phyloP scores from a whole-genome alignment of 2,329 filamentous ascomycete species.

The Drechslerella coelobrocha region DNA sequence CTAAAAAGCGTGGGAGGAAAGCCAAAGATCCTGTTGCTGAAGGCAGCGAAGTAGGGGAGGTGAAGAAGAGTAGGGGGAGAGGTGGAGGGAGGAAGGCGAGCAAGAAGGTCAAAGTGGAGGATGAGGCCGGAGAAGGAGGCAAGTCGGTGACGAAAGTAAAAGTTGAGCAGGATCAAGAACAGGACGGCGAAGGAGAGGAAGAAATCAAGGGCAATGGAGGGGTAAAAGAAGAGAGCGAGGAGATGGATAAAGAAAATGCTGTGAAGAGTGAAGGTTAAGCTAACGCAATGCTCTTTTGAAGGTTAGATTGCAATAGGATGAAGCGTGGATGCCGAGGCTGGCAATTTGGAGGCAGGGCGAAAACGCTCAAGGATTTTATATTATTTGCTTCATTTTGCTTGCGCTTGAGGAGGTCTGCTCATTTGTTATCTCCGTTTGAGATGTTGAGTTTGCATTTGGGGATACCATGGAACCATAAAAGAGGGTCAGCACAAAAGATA shows the following conservation, averaged over 20 bases:
- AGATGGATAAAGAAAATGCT: conserved; percentile 2
- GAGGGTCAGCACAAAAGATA: background rate
- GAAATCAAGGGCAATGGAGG: background rate
- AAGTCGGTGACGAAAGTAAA: background rate
- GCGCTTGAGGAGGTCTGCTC: too few species aligned
- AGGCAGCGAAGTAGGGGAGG: background rate
- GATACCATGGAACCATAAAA: background rate
- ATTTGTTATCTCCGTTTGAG: too few species aligned
- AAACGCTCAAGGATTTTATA: too few species aligned
- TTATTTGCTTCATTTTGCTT: too few species aligned
- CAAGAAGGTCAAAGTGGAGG: conserved; percentile 2
- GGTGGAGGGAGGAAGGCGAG: background rate
- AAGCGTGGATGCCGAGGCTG: too few species aligned
- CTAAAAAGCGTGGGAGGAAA: conserved; percentile 18
- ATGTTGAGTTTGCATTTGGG: too few species aligned
- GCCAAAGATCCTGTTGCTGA: background rate
- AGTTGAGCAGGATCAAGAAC: background rate
- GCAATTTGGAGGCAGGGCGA: too few species aligned
- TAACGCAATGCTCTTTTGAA: too few species aligned
- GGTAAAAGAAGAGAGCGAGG: too few species aligned
- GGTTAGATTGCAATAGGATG: too few species aligned
- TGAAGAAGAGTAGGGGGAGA: background rate
- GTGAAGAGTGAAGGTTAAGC: background rate
- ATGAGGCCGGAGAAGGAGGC: background rate
- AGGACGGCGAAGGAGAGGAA: background rate